Percentiles rank a stretch among this genome's conserved stretches.
Conservation (phyloP, 2,329 filamentous ascomycete species). For the Chaetothyriales sp. region DNA sequence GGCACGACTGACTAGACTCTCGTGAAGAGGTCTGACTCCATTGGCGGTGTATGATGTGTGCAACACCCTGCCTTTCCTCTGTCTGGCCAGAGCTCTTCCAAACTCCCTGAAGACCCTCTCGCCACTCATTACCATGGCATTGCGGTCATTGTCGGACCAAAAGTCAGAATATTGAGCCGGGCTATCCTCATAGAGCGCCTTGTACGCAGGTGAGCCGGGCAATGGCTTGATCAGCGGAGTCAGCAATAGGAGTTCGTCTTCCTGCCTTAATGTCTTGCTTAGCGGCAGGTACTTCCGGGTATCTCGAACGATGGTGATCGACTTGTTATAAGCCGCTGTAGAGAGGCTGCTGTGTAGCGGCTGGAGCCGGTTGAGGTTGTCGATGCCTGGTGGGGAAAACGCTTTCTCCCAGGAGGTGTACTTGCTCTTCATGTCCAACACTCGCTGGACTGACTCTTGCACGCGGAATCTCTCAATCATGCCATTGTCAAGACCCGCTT, state of each 20-base stretch:
- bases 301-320: conserved; percentile 83
- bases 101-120: conserved; percentile 86
- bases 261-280: conserved; percentile 62
- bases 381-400: conserved; percentile 68
- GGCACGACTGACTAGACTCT: conserved; percentile 77
- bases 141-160: conserved; percentile 42
- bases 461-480: conserved; percentile 73
- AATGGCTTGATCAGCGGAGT: conserved; percentile 83
- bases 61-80: conserved; percentile 69
- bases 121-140: conserved; percentile 64
- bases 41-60: conserved; percentile 94
- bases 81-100: conserved; percentile 71
- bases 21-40: conserved; percentile 79
- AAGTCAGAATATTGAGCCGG: conserved; percentile 25
- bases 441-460: conserved; percentile 60
- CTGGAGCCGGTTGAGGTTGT: conserved; percentile 63
- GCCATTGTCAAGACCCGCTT: conserved; percentile 75
- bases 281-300: conserved; percentile 73
- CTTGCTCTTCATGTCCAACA: conserved; percentile 64
- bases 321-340: conserved; percentile 73
- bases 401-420: conserved; percentile 87
- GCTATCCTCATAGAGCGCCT: conserved; percentile 49
- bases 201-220: conserved; percentile 51
- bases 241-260: conserved; percentile 76
- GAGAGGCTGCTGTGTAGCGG: conserved; percentile 69